Conservation (phyloP, 2,329 filamentous ascomycete species). For the Botrytis byssoidea region DNA sequence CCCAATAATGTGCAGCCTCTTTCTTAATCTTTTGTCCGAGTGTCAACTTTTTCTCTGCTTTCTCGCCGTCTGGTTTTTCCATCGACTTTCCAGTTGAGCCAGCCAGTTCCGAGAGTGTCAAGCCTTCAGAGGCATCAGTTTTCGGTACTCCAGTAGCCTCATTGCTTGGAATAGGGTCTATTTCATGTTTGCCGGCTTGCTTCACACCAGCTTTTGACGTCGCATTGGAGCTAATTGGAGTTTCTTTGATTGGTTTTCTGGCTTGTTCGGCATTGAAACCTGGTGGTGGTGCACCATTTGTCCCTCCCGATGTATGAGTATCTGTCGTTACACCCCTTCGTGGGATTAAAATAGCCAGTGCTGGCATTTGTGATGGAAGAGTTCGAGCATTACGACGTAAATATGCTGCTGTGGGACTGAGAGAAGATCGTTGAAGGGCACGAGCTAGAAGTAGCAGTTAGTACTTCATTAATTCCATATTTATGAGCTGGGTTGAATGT, state of each 20-base stretch:
- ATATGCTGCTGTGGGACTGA: slow-evolving; percentile 34
- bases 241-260: slow-evolving; percentile 57
- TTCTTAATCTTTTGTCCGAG: slow-evolving; percentile 92
- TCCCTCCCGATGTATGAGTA: slow-evolving; percentile 50
- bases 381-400: slow-evolving; percentile 39
- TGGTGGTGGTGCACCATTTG: slow-evolving; percentile 59
- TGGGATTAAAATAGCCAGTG: slow-evolving; percentile 57
- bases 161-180: slow-evolving; percentile 32
- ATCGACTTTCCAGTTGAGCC: slow-evolving; percentile 60
- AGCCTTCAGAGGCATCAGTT: slow-evolving; percentile 36
- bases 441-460: slow-evolving; percentile 31
- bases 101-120: slow-evolving; percentile 58
- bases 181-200: slow-evolving; percentile 31
- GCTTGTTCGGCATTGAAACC: slow-evolving; percentile 70
- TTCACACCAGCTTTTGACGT: slow-evolving; percentile 32
- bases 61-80: slow-evolving; percentile 62
- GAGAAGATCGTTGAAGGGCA: slow-evolving; percentile 32
- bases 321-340: slow-evolving; percentile 58
- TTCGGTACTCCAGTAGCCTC: slow-evolving; percentile 37
- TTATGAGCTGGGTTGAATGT: slow-evolving; percentile 24
- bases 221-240: slow-evolving; percentile 37
- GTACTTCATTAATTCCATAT: background rate
- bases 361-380: slow-evolving; percentile 42
- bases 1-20: slow-evolving; percentile 93
- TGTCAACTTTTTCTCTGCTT: slow-evolving; percentile 82